These are phyloP conservation scores for Verticillium nonalfalfae DNA, from an alignment of 2,329 filamentous ascomycete genomes.

Conservation along the genomic window DNA sequence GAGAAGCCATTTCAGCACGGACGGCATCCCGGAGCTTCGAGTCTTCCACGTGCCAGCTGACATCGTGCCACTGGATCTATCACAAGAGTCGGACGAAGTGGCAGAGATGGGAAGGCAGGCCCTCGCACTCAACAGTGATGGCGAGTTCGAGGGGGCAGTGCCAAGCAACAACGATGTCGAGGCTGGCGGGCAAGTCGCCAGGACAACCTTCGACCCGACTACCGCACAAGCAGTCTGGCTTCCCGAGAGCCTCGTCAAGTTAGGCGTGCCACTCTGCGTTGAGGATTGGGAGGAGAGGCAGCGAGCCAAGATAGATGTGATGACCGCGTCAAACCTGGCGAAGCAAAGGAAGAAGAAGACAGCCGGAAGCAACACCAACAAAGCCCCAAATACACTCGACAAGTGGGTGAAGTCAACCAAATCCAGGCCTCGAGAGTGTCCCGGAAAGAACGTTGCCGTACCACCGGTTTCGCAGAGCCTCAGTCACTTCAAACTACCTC, in stretches of 20 bases:
- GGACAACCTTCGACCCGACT: slow-evolving; percentile 56
- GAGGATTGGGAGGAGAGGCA: slow-evolving; percentile 18
- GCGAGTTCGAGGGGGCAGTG: slow-evolving; percentile 43
- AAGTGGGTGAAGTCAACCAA: slow-evolving; percentile 22
- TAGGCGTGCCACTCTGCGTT: slow-evolving; percentile 12
- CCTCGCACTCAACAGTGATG: slow-evolving; percentile 58
- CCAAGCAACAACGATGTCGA: slow-evolving; percentile 2
- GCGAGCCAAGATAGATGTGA: slow-evolving; percentile 16
- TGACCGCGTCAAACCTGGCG: slow-evolving; percentile 14
- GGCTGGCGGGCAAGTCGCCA: slow-evolving; percentile 5
- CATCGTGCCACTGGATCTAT: slow-evolving; percentile 72
- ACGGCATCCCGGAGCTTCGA: slow-evolving; percentile 70
- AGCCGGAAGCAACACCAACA: slow-evolving; percentile 15
- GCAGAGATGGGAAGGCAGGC: slow-evolving; percentile 44
- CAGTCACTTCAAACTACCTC: not conserved
- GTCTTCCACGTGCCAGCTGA: slow-evolving; percentile 70
- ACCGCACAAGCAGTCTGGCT: slow-evolving; percentile 46
- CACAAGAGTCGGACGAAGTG: slow-evolving; percentile 61
- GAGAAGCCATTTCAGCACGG: slow-evolving; percentile 66
- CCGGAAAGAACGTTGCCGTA: not conserved
- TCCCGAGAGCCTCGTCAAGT: slow-evolving; percentile 21
- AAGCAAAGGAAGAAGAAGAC: slow-evolving; percentile 5
- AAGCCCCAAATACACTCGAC: slow-evolving; percentile 26
- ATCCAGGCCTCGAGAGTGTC: not conserved
- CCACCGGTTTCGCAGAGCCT: not conserved